Evolutionary conservation across 495 filamentous ascomycete species (phyloP), one percentile per base, ranked within the genome.

Genomic region (Tuber melanosporum): DNA sequence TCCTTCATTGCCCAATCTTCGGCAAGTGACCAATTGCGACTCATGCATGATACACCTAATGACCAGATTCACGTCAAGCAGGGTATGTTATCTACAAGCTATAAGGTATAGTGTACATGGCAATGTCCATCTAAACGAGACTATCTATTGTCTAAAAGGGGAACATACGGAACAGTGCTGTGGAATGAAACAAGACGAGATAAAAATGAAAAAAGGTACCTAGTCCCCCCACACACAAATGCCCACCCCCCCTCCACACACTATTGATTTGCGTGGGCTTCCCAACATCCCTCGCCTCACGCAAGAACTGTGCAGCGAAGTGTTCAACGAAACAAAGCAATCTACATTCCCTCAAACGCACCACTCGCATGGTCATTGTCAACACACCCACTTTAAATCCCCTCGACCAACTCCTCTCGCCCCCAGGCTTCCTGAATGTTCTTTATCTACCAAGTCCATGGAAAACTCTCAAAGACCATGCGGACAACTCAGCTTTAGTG

Each of bases 321-420:
- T 62, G 26, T 62, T 15, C 70, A 42, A 72, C 70, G 44, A n/a
- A 42, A 39, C 47, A n/a, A 80, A 74, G 52, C 70, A 76, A 71
- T 82, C 90, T 92, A 97, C 89, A 99, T 93, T 78, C 94, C 95
- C 85, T 98, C 96, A 85, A 97, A 98, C 83, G 97, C 96, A 62
- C 94, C 95, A 73, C 94, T 93, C 72, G 94, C 93, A 87, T 98
- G 96, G 82, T 97, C 96, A 83, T 97, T 95, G 80, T 98, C 95
- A 86, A 97, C 90, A 82, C 98, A 96, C 20, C 95, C 95, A 78
- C 98, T 96, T 85, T 97, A 92, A 82, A 99, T 99, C 88, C 98
- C 95, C 89, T 98, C 98, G 71, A 94, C 96, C 85, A 98, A 88
- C 85, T 99, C 95, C 86, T 98, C 95, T 62, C 96, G 89, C 86